Conservation (phyloP, 768 basidiomycete genomes). For the Tylopilus plumbeoviolaceoides region DNA sequence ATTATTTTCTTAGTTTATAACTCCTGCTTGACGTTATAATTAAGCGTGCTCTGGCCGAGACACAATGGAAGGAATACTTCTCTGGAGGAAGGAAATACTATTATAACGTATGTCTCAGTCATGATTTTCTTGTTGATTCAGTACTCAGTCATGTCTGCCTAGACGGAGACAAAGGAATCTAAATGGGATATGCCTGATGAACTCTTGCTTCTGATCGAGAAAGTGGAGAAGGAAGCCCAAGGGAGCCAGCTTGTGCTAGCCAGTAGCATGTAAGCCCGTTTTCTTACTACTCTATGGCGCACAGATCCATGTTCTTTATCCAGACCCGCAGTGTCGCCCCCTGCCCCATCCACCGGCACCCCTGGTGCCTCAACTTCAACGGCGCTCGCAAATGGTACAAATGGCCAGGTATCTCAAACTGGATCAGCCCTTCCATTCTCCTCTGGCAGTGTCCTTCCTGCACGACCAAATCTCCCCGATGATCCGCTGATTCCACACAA, state of each 20-base stretch:
- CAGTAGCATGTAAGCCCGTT: slow-evolving; percentile 19
- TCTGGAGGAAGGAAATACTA: slow-evolving; percentile 90
- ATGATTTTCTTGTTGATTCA: not conserved
- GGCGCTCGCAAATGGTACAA: slow-evolving; percentile 45
- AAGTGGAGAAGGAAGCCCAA: slow-evolving; percentile 73
- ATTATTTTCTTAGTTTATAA: not conserved
- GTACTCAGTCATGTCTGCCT: slow-evolving; percentile 6
- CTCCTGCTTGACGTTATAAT: slow-evolving; percentile 9
- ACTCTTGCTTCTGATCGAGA: slow-evolving; percentile 76
- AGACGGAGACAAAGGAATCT: slow-evolving; percentile 88
- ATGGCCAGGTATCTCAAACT: slow-evolving; percentile 43
- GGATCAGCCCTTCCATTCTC: slow-evolving; percentile 61
- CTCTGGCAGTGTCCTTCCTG: slow-evolving; percentile 58
- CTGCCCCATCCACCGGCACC: slow-evolving; percentile 46
- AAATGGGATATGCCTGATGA: slow-evolving; percentile 99
- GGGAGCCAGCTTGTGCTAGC: slow-evolving; percentile 36
- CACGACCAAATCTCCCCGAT: slow-evolving; percentile 76
- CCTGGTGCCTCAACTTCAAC: slow-evolving; percentile 33
- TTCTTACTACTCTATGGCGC: not conserved
- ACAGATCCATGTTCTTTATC: slow-evolving; percentile 5
- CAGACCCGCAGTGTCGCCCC: slow-evolving; percentile 37
- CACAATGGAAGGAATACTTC: slow-evolving; percentile 96
- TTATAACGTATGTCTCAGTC: slow-evolving; percentile 59
- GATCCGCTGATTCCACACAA: slow-evolving; percentile 88
- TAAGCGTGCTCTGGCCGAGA: slow-evolving; percentile 82